A percentile compares a stretch with the other conserved stretches of the same genome.
These are phyloP conservation scores for Kernera saxatilis DNA, from an alignment of 345 rosid genomes.

Conservation along the genomic window DNA sequence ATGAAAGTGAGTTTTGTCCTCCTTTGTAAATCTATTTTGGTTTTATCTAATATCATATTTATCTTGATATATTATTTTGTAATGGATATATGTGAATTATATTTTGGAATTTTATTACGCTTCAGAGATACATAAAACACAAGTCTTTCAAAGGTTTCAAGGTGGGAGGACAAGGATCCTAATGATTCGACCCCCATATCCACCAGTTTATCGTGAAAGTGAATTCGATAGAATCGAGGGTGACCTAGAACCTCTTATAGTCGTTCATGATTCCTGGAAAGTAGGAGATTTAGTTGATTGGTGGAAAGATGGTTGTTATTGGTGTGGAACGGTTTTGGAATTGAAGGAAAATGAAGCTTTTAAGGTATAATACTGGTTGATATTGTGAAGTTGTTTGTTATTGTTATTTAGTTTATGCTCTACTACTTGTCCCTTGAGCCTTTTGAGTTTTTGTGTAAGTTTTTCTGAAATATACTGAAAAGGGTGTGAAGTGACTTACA, in stretches of 20 bases:
- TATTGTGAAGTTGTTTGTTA: background rate
- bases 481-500: background rate
- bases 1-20: background rate
- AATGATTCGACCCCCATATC: conserved; percentile 22
- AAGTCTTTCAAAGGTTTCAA: background rate
- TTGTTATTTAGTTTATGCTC: background rate
- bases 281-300: conserved; percentile 27
- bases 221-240: background rate
- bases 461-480: background rate
- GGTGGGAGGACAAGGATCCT: background rate
- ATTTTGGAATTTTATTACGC: background rate
- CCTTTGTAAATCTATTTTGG: background rate
- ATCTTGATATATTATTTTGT: background rate
- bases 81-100: background rate
- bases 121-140: conserved; percentile 1
- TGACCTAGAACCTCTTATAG: conserved; percentile 3
- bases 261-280: conserved; percentile 1
- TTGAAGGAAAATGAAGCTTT: background rate
- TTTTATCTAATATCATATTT: background rate
- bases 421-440: background rate
- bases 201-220: conserved; percentile 6
- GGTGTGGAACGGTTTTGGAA: conserved; percentile 10
- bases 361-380: background rate
- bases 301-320: background rate
- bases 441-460: no score